Base-by-base conservation (phyloP, 2,329 filamentous ascomycete species). In the Trichoderma oligosporum region DNA sequence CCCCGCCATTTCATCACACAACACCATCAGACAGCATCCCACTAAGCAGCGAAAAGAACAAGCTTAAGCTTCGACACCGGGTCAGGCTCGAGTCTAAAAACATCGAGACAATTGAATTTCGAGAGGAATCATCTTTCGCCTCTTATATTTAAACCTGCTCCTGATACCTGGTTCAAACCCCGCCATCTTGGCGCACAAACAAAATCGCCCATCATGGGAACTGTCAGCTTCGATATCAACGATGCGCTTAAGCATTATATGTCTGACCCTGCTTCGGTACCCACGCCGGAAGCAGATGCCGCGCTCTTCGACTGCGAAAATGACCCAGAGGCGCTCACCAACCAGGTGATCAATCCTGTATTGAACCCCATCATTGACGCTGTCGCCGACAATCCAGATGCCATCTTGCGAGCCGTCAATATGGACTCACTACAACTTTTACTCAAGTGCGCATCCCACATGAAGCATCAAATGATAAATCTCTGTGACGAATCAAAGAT, bases 371-470 rank as follows among this genome's bases (percentile, higher is more conserved):
- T 99, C 60, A 85, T 97, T 61, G 94, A 97, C 71, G 87, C 90
- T 27, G 85, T 99, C 25, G 91, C 92, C 55, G 91, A 95, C 69
- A 96, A 87, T 69, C 91, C 94, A 49, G 93, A 97, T 73, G 88
- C 89, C 60, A 87, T 99, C 64, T 86, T 85, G 61, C 87, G 86
- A 73, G 83, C 85, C 67, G 82, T 85, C 51, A 82, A 87, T 63
- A 92, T 97, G 76, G 93, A 99, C 77, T 96, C 92, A 61, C 74
- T 99, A 65, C 93, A 97, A 73, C 96, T 96, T 70, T 78, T 99
- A 59, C 82, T 99, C 77, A 99, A 99, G 93, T 97, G 84, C 79
- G 91, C 83, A 68, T 81, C 83, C 74, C 70, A 80, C 76, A 74
- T 14, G 25, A 47, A n/a, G 9, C 35, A 16, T 18, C 14, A 14